Evolutionary conservation across 2,329 filamentous ascomycete genomes (phyloP).

Genomic region (Chaetomiaceae sp.): DNA sequence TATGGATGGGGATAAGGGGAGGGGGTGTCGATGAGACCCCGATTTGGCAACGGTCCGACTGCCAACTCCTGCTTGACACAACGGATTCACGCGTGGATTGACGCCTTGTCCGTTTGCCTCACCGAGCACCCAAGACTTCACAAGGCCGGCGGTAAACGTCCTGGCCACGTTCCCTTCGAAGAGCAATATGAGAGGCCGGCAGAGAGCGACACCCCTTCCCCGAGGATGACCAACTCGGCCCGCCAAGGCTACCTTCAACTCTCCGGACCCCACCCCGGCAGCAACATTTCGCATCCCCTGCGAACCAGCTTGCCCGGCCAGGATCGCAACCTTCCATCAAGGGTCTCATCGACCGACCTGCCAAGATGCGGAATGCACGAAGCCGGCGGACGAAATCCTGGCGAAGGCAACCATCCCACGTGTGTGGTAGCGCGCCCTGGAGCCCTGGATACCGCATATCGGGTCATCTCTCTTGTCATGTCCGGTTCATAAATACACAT

Average conservation of each 20-base stretch:
- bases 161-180: constrained; percentile 1
- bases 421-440: not conserved
- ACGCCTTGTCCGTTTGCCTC: not conserved
- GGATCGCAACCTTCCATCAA: not conserved
- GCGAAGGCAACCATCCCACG: constrained; percentile 6
- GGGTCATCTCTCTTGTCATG: not conserved
- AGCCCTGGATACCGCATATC: not conserved
- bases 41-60: not conserved
- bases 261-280: not conserved
- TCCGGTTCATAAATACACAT: constrained; percentile 17
- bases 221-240: constrained; percentile 2
- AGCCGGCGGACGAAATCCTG: not conserved
- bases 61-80: not conserved
- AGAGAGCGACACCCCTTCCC: not conserved
- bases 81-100: not conserved
- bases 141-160: not conserved
- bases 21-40: not conserved
- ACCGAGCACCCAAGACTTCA: not conserved
- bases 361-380: not conserved
- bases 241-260: constrained; percentile 10
- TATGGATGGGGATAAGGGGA: not conserved
- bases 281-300: not conserved
- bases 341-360: not conserved
- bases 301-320: not conserved
- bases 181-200: not conserved